Percentiles rank a stretch among this genome's conserved stretches.
Conservation (phyloP, 306 rosid species). For the Crataegus laevigata region DNA sequence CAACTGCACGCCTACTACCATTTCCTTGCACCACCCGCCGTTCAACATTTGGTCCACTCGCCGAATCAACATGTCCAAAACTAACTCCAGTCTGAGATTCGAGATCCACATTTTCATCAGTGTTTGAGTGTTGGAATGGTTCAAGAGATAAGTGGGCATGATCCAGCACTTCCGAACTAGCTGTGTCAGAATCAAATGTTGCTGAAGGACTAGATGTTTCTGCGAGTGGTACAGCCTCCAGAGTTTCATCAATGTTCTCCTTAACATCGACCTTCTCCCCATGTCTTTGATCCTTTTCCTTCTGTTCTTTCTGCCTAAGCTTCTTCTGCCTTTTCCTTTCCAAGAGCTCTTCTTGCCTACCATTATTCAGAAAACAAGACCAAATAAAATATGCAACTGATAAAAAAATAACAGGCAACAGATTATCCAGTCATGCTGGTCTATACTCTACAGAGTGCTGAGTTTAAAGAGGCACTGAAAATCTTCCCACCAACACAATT, state of each 20-base stretch:
- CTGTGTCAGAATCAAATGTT: conserved; percentile 26
- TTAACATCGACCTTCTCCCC: conserved; percentile 37
- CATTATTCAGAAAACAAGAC: conserved; percentile 11
- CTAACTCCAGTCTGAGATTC: conserved; percentile 24
- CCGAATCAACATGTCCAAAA: conserved; percentile 16
- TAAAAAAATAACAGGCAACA: background rate
- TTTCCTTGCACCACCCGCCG: conserved; percentile 23
- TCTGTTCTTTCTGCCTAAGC: conserved; percentile 71
- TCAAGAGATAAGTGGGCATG: conserved; percentile 22
- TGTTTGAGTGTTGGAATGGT: conserved; percentile 25
- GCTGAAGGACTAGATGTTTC: conserved; percentile 38
- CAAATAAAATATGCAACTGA: background rate
- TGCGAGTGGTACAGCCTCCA: conserved; percentile 25
- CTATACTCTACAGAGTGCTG: background rate
- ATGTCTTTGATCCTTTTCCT: conserved; percentile 41
- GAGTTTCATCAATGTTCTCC: conserved; percentile 20
- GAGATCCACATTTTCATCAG: conserved; percentile 29
- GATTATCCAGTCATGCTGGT: background rate
- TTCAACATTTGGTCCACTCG: conserved; percentile 37
- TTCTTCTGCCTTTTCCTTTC: conserved; percentile 72
- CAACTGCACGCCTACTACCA: conserved; percentile 18
- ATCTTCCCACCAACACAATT: background rate
- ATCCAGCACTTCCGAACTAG: conserved; percentile 26
- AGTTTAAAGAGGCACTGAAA: background rate
- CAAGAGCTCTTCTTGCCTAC: conserved; percentile 65